Conservation (phyloP, 257 asterid species). For the Coffea eugenioides region DNA sequence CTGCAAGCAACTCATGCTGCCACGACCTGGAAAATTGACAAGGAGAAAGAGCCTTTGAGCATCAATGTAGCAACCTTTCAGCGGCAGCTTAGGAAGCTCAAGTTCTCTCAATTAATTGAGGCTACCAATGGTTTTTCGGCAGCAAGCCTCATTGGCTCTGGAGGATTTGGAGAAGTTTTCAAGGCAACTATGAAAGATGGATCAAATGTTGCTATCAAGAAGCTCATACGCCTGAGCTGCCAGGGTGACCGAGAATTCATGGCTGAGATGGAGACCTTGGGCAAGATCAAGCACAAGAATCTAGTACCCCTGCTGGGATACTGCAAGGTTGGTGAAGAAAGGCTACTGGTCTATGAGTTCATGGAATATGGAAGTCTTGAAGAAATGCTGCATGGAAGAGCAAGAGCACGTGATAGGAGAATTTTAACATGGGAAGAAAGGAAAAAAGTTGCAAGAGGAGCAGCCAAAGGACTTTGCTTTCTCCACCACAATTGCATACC, state of each 20-base stretch:
- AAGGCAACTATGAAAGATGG: conserved; percentile 90
- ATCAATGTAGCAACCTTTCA: conserved; percentile 93
- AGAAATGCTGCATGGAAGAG: conserved; percentile 70
- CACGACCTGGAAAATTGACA: conserved; percentile 91
- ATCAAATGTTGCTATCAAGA: conserved; percentile 85
- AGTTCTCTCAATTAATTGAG: conserved; percentile 81
- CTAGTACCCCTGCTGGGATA: conserved; percentile 83
- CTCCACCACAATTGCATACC: conserved; percentile 99
- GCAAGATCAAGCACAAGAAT: conserved; percentile 84
- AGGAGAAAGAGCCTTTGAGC: conserved; percentile 96
- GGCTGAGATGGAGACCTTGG: conserved; percentile 97
- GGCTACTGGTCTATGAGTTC: conserved; percentile 80
- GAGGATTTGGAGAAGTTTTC: conserved; percentile 93
- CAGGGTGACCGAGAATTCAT: conserved; percentile 93
- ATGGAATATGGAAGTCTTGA: conserved; percentile 85
- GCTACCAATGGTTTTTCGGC: conserved; percentile 93
- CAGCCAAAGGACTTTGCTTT: conserved; percentile 87
- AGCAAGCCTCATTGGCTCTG: conserved; percentile 81
- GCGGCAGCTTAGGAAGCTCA: conserved; percentile 69
- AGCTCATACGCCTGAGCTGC: conserved; percentile 72
- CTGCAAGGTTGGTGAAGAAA: conserved; percentile 88
- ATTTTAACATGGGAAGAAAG: conserved; percentile 74
- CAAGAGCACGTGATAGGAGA: conserved; percentile 33
- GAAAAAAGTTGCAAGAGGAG: conserved; percentile 83
- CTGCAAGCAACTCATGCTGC: conserved; percentile 67